These are phyloP conservation scores for Carnegiea gigantea DNA, from an alignment of 179 eudicot genomes.

Conservation along the genomic window DNA sequence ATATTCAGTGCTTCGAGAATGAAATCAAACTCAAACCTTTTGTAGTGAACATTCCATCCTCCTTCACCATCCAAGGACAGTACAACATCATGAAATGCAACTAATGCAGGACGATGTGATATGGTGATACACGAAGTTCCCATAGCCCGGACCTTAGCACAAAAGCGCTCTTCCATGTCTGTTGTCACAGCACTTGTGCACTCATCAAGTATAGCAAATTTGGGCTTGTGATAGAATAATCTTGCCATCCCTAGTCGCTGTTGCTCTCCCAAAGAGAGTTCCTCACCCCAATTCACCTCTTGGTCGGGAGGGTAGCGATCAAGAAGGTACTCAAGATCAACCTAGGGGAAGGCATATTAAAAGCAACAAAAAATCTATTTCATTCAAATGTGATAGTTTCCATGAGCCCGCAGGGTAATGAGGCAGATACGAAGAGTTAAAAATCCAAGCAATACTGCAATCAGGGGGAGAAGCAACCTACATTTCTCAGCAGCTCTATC, in stretches of 20 bases:
- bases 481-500: conserved; percentile 88
- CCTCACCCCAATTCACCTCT: conserved; percentile 99
- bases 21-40: conserved; percentile 43
- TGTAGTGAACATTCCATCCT: conserved; percentile 89
- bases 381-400: conserved; percentile 1
- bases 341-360: conserved; percentile 43
- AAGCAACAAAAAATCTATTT: conserved; percentile 3
- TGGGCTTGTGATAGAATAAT: conserved; percentile 97
- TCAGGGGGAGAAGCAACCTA: conserved; percentile 33
- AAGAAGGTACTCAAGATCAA: conserved; percentile 92
- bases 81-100: conserved; percentile 96
- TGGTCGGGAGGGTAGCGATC: conserved; percentile 88
- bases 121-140: conserved; percentile 98
- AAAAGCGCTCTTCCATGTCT: conserved; percentile 99
- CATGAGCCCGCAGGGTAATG: not conserved
- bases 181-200: conserved; percentile 99
- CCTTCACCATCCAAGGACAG: conserved; percentile 98
- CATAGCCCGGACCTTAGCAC: conserved; percentile 99
- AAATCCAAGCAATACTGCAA: conserved; percentile 15
- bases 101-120: conserved; percentile 98
- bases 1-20: not conserved
- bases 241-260: conserved; percentile 99
- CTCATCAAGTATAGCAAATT: conserved; percentile 97
- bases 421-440: conserved; percentile 13
- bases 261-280: conserved; percentile 92